phyloP scores from a whole-genome alignment of 495 filamentous ascomycete species.

The Xylaria intraflava region DNA sequence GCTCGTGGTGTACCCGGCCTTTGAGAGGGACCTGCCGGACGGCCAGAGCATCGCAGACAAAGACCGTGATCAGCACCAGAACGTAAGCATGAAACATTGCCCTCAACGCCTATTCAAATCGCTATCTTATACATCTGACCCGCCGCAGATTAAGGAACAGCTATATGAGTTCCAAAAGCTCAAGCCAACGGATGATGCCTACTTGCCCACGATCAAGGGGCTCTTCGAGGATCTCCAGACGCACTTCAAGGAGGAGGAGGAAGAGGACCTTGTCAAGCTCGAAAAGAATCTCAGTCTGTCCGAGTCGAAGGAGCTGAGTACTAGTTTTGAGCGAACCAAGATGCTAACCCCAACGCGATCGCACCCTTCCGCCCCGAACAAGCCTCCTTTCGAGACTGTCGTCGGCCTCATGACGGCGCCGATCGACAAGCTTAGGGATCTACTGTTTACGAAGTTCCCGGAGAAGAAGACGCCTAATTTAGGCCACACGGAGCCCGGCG shows the following conservation, averaged over 20 bases:
- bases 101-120: background rate
- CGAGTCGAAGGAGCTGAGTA: slow-evolving; percentile 40
- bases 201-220: slow-evolving; percentile 43
- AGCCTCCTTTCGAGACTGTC: slow-evolving; percentile 46
- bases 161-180: slow-evolving; percentile 58
- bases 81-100: slow-evolving; percentile 25
- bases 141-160: slow-evolving; percentile 52
- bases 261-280: slow-evolving; percentile 48
- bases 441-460: slow-evolving; percentile 42
- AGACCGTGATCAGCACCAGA: slow-evolving; percentile 53
- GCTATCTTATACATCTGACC: background rate
- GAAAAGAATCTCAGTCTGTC: slow-evolving; percentile 38
- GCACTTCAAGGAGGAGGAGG: slow-evolving; percentile 60
- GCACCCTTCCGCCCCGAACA: slow-evolving; percentile 47
- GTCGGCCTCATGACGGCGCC: slow-evolving; percentile 45
- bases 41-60: slow-evolving; percentile 49
- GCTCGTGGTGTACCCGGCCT: slow-evolving; percentile 60
- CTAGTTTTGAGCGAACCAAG: slow-evolving; percentile 53
- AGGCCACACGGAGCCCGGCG: slow-evolving; percentile 3
- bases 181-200: slow-evolving; percentile 38
- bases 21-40: slow-evolving; percentile 52
- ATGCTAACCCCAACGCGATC: slow-evolving; percentile 53
- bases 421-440: slow-evolving; percentile 44
- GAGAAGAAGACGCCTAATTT: slow-evolving; percentile 9
- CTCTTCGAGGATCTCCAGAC: slow-evolving; percentile 46